These are phyloP conservation scores for Rhizopus arrhizus DNA, from an alignment of 371 early-diverging fungal species.

Conservation along the genomic window DNA sequence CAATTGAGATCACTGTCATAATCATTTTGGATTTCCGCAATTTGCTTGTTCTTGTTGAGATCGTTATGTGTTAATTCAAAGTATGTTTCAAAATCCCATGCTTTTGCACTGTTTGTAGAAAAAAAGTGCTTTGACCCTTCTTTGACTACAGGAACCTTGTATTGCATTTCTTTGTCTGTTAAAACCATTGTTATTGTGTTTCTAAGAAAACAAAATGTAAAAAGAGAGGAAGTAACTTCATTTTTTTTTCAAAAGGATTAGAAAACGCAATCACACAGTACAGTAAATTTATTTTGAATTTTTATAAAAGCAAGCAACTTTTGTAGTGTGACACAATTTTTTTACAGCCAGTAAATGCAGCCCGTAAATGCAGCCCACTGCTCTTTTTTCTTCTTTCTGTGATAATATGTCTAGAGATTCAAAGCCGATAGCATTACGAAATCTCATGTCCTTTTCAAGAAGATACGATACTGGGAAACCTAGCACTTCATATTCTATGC, in stretches of 20 bases:
- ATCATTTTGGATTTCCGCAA: not conserved
- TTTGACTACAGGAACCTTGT: constrained; percentile 6
- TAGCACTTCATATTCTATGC: constrained; percentile 44
- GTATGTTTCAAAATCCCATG: not conserved
- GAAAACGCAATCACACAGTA: too few species aligned
- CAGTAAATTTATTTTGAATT: too few species aligned
- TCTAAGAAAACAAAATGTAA: too few species aligned
- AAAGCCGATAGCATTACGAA: constrained; percentile 49
- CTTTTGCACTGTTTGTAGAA: not conserved
- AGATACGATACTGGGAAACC: constrained; percentile 33
- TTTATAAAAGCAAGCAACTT: not conserved
- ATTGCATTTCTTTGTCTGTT: not conserved
- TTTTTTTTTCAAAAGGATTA: too few species aligned
- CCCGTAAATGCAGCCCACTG: not conserved
- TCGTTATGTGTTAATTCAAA: constrained; percentile 3
- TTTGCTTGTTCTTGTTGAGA: constrained; percentile 1
- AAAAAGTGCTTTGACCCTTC: constrained; percentile 1
- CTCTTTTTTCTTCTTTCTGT: not conserved
- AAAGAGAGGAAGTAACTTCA: too few species aligned
- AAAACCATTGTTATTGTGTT: not conserved
- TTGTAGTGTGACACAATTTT: not conserved
- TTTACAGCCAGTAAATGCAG: not conserved
- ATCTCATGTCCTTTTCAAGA: constrained; percentile 44
- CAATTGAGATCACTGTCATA: not conserved
- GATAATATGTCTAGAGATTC: constrained; percentile 24